Evolutionary conservation across 768 basidiomycete species (phyloP).

Genomic region (Mycena chlorophos): DNA sequence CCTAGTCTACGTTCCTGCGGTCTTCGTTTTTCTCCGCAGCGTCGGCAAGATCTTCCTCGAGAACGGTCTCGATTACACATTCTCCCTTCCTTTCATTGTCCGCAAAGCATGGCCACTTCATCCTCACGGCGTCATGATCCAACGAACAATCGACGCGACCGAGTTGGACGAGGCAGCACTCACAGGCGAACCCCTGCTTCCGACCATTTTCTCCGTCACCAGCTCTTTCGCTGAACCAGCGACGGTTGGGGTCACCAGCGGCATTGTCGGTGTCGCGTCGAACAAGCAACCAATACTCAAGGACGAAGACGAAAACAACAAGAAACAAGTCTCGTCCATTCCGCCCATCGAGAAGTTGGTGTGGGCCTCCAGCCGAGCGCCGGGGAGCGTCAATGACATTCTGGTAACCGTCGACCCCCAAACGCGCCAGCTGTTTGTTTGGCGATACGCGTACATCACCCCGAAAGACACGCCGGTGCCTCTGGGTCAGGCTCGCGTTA

Average conservation of each 20-base stretch:
- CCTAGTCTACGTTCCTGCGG: conserved; percentile 48
- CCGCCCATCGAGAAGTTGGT: conserved; percentile 66
- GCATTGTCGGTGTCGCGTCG: conserved; percentile 51
- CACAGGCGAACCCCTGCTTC: conserved; percentile 69
- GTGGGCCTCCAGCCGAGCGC: conserved; percentile 52
- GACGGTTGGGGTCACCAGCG: conserved; percentile 65
- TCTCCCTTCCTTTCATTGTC: conserved; percentile 79
- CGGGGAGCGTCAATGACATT: conserved; percentile 46
- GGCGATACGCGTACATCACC: conserved; percentile 71
- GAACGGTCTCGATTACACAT: conserved; percentile 74
- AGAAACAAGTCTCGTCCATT: conserved; percentile 53
- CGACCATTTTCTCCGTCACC: conserved; percentile 78
- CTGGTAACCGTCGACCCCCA: conserved; percentile 61
- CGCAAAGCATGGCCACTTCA: conserved; percentile 75
- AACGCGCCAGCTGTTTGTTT: conserved; percentile 56
- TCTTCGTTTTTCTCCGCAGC: conserved; percentile 78
- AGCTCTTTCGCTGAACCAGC: conserved; percentile 75
- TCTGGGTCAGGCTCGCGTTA: conserved; percentile 29
- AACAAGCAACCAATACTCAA: conserved; percentile 39
- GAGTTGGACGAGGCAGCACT: conserved; percentile 67
- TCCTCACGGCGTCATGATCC: conserved; percentile 79
- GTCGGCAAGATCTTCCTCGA: conserved; percentile 69
- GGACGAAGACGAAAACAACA: conserved; percentile 56
- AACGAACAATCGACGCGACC: conserved; percentile 65
- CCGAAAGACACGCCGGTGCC: conserved; percentile 55